phyloP scores from a whole-genome alignment of 2,329 filamentous ascomycete species.

The Cercospora zeae-maydis region DNA sequence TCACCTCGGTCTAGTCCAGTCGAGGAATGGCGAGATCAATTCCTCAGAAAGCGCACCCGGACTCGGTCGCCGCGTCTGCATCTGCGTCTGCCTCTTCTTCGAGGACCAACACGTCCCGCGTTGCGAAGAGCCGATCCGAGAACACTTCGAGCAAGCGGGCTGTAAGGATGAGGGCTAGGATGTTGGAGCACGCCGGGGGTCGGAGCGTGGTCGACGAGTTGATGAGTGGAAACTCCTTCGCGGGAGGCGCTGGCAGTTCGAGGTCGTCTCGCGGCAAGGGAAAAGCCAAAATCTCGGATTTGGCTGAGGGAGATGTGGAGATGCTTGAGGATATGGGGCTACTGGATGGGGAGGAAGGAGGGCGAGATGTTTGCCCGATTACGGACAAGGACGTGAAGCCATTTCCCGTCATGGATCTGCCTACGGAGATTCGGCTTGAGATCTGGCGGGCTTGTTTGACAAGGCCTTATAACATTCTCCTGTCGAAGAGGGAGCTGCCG shows the following conservation, averaged over 20 bases:
- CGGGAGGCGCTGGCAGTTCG: neutral
- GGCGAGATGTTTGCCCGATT: constrained; percentile 21
- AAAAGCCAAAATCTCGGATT: constrained; percentile 10
- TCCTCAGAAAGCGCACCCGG: neutral
- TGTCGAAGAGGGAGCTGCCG: constrained; percentile 29
- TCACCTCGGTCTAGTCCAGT: too few species aligned
- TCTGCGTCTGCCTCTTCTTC: constrained; percentile 1
- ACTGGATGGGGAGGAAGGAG: neutral
- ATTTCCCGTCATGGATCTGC: constrained; percentile 43
- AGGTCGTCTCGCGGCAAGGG: constrained; percentile 5
- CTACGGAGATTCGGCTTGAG: constrained; percentile 46
- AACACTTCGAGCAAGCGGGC: neutral
- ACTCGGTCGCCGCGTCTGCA: constrained; percentile 5
- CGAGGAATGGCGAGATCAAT: constrained; percentile 14
- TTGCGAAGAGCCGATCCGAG: constrained; percentile 19
- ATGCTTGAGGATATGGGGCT: neutral
- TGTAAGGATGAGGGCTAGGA: constrained; percentile 20
- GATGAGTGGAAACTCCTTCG: neutral
- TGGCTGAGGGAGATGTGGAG: constrained; percentile 1
- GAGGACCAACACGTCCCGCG: constrained; percentile 9
- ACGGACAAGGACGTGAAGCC: constrained; percentile 25
- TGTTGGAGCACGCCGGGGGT: constrained; percentile 16
- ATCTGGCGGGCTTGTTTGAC: constrained; percentile 42
- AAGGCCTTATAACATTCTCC: constrained; percentile 33
- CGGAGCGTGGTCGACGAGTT: constrained; percentile 21